Conservation (phyloP, 1,139 yeast species). For the Nakaseomyces bracarensis region DNA sequence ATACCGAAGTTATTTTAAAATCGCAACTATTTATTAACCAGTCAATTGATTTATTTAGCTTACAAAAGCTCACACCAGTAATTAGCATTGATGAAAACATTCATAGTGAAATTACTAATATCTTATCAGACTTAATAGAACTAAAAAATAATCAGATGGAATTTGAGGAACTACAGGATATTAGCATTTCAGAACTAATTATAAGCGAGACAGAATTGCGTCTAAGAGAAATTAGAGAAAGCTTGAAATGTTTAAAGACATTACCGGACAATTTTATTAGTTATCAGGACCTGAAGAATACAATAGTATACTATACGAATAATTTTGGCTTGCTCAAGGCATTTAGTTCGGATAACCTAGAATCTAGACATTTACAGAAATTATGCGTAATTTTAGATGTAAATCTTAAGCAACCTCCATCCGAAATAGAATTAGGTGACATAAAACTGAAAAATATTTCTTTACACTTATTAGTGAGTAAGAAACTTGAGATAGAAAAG, state of each 20-base stretch:
- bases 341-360: slow-evolving; percentile 41
- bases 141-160: no score
- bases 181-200: neutral
- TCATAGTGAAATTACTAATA: no score
- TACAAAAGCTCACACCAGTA: no score
- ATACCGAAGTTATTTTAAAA: no score
- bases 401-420: neutral
- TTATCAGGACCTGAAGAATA: neutral
- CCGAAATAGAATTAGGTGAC: neutral
- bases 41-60: no score
- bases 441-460: slow-evolving; percentile 49
- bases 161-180: neutral
- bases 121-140: no score
- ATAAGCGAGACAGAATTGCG: neutral
- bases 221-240: neutral
- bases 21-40: no score
- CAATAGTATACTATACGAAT: neutral
- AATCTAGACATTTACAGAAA: slow-evolving; percentile 62
- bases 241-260: neutral
- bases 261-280: neutral
- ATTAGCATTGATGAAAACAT: no score
- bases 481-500: slow-evolving; percentile 42
- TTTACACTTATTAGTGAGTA: slow-evolving; percentile 42
- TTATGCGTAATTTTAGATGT: slow-evolving; percentile 35
- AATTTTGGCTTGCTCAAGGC: slow-evolving; percentile 43